Evolutionary conservation across 139 green algal genomes (phyloP).

Genomic region (Dunaliella primolecta): DNA sequence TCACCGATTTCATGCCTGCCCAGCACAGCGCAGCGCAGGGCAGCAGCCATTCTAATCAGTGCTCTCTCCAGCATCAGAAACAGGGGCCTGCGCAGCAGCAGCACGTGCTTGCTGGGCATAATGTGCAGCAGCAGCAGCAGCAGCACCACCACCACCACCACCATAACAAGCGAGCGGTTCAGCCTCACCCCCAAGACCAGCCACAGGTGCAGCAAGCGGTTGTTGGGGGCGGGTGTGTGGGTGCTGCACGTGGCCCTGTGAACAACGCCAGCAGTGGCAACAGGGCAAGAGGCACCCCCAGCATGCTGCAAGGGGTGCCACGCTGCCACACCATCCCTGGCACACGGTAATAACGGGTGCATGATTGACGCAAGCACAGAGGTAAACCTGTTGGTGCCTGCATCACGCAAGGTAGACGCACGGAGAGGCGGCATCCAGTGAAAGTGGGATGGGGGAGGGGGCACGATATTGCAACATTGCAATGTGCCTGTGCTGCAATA

Average conservation of each 20-base stretch:
- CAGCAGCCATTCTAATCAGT: neutral
- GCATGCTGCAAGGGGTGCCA: constrained; percentile 29
- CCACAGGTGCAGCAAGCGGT: no score
- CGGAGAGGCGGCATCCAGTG: no score
- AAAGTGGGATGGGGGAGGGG: no score
- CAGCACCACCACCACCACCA: neutral
- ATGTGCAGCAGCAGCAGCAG: neutral
- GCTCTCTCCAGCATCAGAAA: neutral
- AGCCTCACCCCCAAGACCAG: no score
- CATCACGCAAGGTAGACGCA: no score
- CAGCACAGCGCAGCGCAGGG: neutral
- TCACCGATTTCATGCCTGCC: neutral
- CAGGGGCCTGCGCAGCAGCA: neutral
- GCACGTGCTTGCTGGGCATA: neutral
- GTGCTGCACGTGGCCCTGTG: no score
- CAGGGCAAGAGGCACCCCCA: neutral
- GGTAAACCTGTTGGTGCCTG: no score
- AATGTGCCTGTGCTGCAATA: no score
- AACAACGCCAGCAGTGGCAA: neutral
- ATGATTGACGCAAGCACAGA: no score
- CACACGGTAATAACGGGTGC: constrained; percentile 30
- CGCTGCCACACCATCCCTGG: constrained; percentile 61
- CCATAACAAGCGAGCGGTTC: no score
- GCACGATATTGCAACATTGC: no score
- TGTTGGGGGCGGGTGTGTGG: no score